Percentiles rank a stretch among this genome's conserved stretches.
Evolutionary conservation across 352 stramenopile genomes (phyloP).

Genomic region (Globisporangium barbulae): DNA sequence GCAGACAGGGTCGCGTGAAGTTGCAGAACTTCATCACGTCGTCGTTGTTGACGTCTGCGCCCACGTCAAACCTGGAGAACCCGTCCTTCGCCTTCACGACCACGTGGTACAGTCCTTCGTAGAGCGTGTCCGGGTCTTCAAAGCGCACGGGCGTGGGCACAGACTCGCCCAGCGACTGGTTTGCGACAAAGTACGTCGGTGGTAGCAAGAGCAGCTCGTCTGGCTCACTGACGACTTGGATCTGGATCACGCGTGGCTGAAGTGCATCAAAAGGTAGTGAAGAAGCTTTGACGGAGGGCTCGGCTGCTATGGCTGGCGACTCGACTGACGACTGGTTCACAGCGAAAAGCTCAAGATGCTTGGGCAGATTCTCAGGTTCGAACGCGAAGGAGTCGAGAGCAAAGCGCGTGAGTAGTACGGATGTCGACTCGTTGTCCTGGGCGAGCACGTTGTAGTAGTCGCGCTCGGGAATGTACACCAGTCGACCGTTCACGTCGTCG

Average conservation of each 20-base stretch:
- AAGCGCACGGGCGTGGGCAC: constrained; percentile 45
- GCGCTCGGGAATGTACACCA: constrained; percentile 44
- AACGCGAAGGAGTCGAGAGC: constrained; percentile 43
- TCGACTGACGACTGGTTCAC: not conserved
- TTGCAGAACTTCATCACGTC: constrained; percentile 51
- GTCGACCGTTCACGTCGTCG: constrained; percentile 22
- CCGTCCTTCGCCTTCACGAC: constrained; percentile 37
- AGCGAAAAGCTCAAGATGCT: not conserved
- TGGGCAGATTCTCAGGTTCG: constrained; percentile 11
- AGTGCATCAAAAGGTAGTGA: constrained; percentile 11
- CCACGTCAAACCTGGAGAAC: constrained; percentile 38
- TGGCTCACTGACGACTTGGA: constrained; percentile 49
- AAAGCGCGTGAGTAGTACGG: not conserved
- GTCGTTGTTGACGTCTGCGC: constrained; percentile 43
- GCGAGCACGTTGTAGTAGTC: constrained; percentile 52
- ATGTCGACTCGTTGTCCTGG: not conserved
- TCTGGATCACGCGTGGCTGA: constrained; percentile 29
- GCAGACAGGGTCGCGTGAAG: constrained; percentile 43
- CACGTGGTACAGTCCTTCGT: constrained; percentile 38
- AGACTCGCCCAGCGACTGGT: constrained; percentile 15
- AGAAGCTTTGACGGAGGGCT: constrained; percentile 1
- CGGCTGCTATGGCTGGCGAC: not conserved
- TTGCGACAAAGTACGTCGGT: constrained; percentile 33
- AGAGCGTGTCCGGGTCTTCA: constrained; percentile 43
- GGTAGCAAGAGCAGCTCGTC: constrained; percentile 47